Evolutionary conservation across 169 alveolate genomes (phyloP), one percentile per base, ranked within the genome.

Genomic region (Plasmodium vinckei): DNA sequence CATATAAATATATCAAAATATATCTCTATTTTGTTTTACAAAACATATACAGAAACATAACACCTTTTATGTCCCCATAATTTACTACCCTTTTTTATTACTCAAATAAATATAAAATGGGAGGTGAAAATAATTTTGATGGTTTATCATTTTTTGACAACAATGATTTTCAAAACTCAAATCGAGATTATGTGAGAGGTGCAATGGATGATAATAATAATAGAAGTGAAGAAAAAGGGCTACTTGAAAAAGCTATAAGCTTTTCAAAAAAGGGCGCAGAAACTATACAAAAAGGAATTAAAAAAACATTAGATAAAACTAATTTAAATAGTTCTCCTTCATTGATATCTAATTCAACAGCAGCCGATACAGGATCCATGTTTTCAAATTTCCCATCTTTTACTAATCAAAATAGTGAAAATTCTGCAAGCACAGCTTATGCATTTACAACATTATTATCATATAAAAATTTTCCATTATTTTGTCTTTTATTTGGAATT

Each of bases 241-340:
- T 79, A 23, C 53, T 79, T 49, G 72, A 79, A 12, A 79, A 79
- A 49, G 89, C 89, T 27, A 79, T 79, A 5, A 54, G 63, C 54
- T 67, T 79, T 39, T 79, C 89, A 13, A 79, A 79, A 79, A 64
- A 67, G 6, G 89, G 89, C 9, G 89, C 89, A 65, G 89, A 79
- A 27, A 79, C 39, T 54, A 53, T 79, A 25, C 89, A 79, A 12
- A 79, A 79, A 42, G 89, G 88, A 13, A 75, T 79, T 27, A 82
- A 49, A 49, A 73, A 63, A 56, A 72, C 88, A 17, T 72, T 84
- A 47, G 87, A 73, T 65, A 88, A 88, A 46, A 72, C 72, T 5
- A 60, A 72, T 49, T 15, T 72, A 67, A 53, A 53, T 60, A 56
- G 53, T 73, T 54, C 87, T 17, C 73, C 73, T 10, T 70, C 86